phyloP scores from a whole-genome alignment of 129 eudicot genomes.

The Artemisia argyi region DNA sequence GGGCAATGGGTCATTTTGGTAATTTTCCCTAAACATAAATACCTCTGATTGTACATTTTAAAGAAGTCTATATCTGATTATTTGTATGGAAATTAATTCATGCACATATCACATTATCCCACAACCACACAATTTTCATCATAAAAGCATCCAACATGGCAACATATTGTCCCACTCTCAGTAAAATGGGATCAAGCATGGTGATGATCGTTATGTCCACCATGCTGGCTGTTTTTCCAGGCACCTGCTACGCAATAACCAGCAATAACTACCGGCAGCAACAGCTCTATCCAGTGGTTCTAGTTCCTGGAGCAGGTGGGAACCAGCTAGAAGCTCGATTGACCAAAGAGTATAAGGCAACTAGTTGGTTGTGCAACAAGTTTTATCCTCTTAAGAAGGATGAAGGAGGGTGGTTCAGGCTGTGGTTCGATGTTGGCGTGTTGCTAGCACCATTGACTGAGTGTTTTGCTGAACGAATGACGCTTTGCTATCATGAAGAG shows the following conservation, averaged over 20 bases:
- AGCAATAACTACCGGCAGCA: not conserved
- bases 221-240: conserved; percentile 18
- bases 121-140: conserved; percentile 21
- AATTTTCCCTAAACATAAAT: too few species aligned
- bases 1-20: too few species aligned
- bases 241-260: conserved; percentile 26
- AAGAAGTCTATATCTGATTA: too few species aligned
- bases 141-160: not conserved
- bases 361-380: conserved; percentile 59
- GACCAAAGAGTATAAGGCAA: conserved; percentile 40
- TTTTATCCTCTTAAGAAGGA: conserved; percentile 30
- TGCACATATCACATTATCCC: conserved; percentile 21
- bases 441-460: conserved; percentile 65
- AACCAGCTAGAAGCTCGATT: conserved; percentile 89
- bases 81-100: conserved; percentile 14
- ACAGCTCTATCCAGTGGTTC: conserved; percentile 56
- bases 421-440: conserved; percentile 78
- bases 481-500: conserved; percentile 45
- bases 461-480: conserved; percentile 60
- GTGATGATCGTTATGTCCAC: conserved; percentile 17
- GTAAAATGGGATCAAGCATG: not conserved
- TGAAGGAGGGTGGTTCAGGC: conserved; percentile 73
- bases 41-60: too few species aligned
- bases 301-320: conserved; percentile 87
- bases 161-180: not conserved